Base-by-base conservation (phyloP, 2,329 filamentous ascomycete species). In the Coccinonectria pachysandricola region DNA sequence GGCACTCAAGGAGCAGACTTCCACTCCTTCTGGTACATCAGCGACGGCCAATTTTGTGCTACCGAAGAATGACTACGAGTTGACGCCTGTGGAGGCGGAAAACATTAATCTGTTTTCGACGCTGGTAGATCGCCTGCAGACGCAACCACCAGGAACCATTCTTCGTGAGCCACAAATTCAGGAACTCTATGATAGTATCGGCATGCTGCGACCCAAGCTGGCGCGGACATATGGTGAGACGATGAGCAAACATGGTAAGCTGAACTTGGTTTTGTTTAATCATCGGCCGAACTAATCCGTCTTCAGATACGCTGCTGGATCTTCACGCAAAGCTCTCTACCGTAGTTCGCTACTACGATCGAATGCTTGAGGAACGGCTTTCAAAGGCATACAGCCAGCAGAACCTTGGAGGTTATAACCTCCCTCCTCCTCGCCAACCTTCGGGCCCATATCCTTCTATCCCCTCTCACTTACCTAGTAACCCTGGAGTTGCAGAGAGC, bases 61-160 rank as follows among this genome's bases (percentile, higher is more conserved):
- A 21, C 80, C 83, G 1, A 93, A 88, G 60, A 92, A 87, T 45
- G 85, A 95, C 43, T 94, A 95, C 50, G 91, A 98, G 57, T 68
- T 98, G 27, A 92, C 84, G 1, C 79, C 84, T 0, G 81, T 93
- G 1, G 91, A 98, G 56, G 86, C 87, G 1, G 91, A 98, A 54
- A 96, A 96, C 43, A 98, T 98, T 53, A 94, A 94, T 47, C 64
- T 98, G 2, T 96, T 98, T 49, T 71, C 91, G 1, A 95, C 91
- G 0, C 62, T 98, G 19, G 91, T 98, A 8, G 91, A 98, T 50
- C 76, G 92, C 17, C 61, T 98, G 20, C 88, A 96, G 52, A 91
- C 92, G 32, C 91, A 98, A 46, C 84, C 91, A 1, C 87, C 87
- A 0, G 91, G 91, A 1, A 96, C 91, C 1, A 95, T 98, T 27